phyloP scores from a whole-genome alignment of 176 grass and related monocot species.

The Pontederia crassipes region DNA sequence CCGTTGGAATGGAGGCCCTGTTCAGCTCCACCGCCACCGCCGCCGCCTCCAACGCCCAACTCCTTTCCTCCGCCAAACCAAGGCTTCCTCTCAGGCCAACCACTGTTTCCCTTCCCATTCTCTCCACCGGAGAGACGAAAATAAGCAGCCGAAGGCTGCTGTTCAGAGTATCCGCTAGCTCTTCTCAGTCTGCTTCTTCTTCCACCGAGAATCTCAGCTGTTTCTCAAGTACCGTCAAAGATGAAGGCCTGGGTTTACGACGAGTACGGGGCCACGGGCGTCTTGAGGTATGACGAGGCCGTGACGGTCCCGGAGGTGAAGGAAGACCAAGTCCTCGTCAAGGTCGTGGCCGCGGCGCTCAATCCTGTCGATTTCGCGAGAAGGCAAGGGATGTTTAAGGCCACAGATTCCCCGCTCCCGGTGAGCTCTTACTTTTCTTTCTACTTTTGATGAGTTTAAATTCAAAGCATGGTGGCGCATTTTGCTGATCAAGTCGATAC shows the following conservation, averaged over 20 bases:
- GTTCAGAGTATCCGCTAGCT: constrained; percentile 1
- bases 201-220: not conserved
- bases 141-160: not conserved
- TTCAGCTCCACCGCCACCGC: not conserved
- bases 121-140: not conserved
- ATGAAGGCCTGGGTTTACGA: constrained; percentile 91
- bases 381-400: constrained; percentile 72
- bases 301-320: constrained; percentile 38
- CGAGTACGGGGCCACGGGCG: constrained; percentile 55
- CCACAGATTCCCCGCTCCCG: constrained; percentile 75
- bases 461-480: no score
- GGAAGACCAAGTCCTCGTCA: constrained; percentile 75
- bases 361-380: constrained; percentile 86
- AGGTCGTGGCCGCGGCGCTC: constrained; percentile 58
- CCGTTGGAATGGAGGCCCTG: constrained; percentile 1
- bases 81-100: not conserved
- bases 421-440: constrained; percentile 14
- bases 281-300: constrained; percentile 47
- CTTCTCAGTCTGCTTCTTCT: not conserved
- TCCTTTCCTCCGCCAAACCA: not conserved
- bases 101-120: not conserved
- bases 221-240: constrained; percentile 23
- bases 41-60: not conserved
- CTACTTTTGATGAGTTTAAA: not conserved
- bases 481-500: no score